Conservation (phyloP, 2,329 filamentous ascomycete species). For the Canariomyces notabilis region DNA sequence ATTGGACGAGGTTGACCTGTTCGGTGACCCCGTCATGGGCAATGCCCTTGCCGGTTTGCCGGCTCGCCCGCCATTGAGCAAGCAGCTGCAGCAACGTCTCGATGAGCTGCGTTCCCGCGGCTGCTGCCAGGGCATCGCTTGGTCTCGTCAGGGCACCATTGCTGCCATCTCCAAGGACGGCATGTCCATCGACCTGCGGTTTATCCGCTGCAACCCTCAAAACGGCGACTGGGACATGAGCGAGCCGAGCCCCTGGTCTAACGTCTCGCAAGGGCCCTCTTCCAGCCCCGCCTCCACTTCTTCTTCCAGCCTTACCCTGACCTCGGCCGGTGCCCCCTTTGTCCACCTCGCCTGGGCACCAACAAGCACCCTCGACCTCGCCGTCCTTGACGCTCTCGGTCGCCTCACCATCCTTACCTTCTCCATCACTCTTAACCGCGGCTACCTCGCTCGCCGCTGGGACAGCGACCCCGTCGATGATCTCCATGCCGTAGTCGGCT, state of each 20-base stretch:
- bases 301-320: conserved; percentile 47
- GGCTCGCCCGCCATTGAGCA: conserved; percentile 46
- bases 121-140: conserved; percentile 76
- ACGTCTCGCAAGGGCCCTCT: conserved; percentile 56
- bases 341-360: conserved; percentile 79
- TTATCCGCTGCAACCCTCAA: conserved; percentile 63
- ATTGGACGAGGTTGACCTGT: conserved; percentile 61
- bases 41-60: conserved; percentile 44
- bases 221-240: conserved; percentile 73
- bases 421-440: conserved; percentile 66
- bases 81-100: conserved; percentile 65
- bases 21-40: conserved; percentile 32
- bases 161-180: conserved; percentile 74
- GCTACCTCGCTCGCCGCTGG: conserved; percentile 57
- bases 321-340: conserved; percentile 60
- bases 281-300: conserved; percentile 43
- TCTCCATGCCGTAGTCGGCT: conserved; percentile 70
- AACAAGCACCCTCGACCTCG: conserved; percentile 70
- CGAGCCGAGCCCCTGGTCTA: conserved; percentile 60
- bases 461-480: conserved; percentile 68
- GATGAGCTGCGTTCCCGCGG: conserved; percentile 72
- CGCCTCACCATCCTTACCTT: conserved; percentile 71
- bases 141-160: conserved; percentile 84
- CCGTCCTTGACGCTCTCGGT: conserved; percentile 74
- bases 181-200: conserved; percentile 63